Base-by-base conservation (phyloP, 31 red algal genomes). In the Odonthalia washingtoniensis region DNA sequence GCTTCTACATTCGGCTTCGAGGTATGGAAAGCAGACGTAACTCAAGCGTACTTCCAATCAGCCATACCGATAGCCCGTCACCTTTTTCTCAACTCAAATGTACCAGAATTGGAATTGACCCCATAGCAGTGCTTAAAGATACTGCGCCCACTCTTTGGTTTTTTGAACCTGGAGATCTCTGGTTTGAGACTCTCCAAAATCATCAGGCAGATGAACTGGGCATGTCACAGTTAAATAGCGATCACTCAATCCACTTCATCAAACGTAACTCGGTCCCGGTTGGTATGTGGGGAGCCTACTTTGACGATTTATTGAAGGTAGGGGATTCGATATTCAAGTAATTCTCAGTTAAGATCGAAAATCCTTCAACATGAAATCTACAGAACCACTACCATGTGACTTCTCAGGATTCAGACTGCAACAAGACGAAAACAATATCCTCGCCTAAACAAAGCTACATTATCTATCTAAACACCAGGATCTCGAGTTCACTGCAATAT, bases 21-120 rank as follows among this genome's bases (percentile, higher is more conserved):
- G 0, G 9, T 90, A 30, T 83, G 88, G 70, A 84, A 46, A 34
- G 0, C 73, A 17, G 89, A 92, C 49, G 81, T 86, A 4, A 35
- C 46, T 34, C 33, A 86, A 40, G 89, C 89, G 1, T 92, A 92
- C 34, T 65, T 92, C 38, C 43, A 92, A 38, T 74, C 65, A 2
- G 65, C 36, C 4, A 64, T 85, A 49, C 75, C 30, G 26, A n/a
- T n/a, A n/a, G n/a, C n/a, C n/a, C n/a, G n/a, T n/a, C n/a, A n/a
- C n/a, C n/a, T n/a, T n/a, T n/a, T n/a, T n/a, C n/a, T n/a, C n/a
- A n/a, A n/a, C n/a, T n/a, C n/a, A n/a, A n/a, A n/a, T n/a, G n/a
- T n/a, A n/a, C n/a, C n/a, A n/a, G n/a, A n/a, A n/a, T n/a, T n/a
- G n/a, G n/a, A n/a, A n/a, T n/a, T n/a, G n/a, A n/a, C n/a, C n/a